Conservation (phyloP, 2,329 filamentous ascomycete genomes). For the Colletotrichum neosansevieriae region DNA sequence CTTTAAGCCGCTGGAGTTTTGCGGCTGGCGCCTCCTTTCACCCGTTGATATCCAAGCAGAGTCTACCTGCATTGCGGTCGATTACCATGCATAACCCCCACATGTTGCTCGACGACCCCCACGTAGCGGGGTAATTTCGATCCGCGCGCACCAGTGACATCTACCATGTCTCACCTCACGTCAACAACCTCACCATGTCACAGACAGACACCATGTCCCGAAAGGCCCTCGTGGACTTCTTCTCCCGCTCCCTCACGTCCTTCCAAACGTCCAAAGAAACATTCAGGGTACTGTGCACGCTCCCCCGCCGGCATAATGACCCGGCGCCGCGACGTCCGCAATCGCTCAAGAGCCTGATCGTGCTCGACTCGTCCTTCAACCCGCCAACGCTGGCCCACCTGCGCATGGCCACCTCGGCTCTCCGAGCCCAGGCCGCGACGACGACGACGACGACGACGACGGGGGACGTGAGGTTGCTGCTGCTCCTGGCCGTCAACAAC, state of each 20-base stretch:
- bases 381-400: slow-evolving; percentile 73
- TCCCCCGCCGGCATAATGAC: slow-evolving; percentile 45
- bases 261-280: slow-evolving; percentile 58
- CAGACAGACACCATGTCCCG: slow-evolving; percentile 26
- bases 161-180: slow-evolving; percentile 10
- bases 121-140: slow-evolving; percentile 36
- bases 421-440: slow-evolving; percentile 42
- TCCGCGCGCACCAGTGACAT: slow-evolving; percentile 13
- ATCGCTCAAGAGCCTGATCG: slow-evolving; percentile 55
- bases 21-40: too few relatives aligned
- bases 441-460: neutral
- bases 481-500: slow-evolving; percentile 73
- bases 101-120: slow-evolving; percentile 21
- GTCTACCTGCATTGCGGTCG: too few relatives aligned
- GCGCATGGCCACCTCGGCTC: slow-evolving; percentile 65
- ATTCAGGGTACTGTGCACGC: slow-evolving; percentile 60
- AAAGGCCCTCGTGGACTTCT: slow-evolving; percentile 53
- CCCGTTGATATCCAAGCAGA: too few relatives aligned
- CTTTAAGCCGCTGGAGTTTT: too few relatives aligned
- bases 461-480: slow-evolving; percentile 58
- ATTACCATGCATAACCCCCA: neutral
- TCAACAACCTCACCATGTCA: neutral
- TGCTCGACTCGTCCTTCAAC: slow-evolving; percentile 78
- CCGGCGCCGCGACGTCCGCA: slow-evolving; percentile 41
- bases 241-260: slow-evolving; percentile 57